Base-by-base conservation (phyloP, 257 asterid genomes). In the Leptodermis oblonga region DNA sequence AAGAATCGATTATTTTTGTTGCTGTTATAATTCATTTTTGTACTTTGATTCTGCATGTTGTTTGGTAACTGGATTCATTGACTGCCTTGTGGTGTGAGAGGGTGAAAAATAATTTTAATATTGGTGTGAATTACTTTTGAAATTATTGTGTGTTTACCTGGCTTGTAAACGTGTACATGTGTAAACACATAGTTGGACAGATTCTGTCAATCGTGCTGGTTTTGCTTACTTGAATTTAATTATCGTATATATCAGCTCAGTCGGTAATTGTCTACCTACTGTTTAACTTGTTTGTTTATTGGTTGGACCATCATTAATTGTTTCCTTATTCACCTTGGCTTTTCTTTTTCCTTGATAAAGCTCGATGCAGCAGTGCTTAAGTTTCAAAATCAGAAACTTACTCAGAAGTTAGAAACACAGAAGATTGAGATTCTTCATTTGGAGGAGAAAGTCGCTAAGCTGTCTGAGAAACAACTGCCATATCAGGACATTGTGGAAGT, bases 331-430 rank as follows among this genome's bases (percentile, higher is more conserved):
- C 17, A 23, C 43, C 25, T 30, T 31, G 53, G 62, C 22, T 15
- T 71, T 76, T 70, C 54, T 52, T 52, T 10, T 71, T 76, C 68
- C 39, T 46, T 76, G n/a, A 18, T 73, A 67, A 82, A 94, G 99
- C 93, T 94, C 26, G 97, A 94, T 70, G 87, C 92, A 3, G 89
- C 84, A 12, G 98, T 94, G 52, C 97, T 94, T 74, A 90, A 82
- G 73, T 92, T 89, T 80, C 99, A 94, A 83, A 94, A 94, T 82
- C 92, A 91, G 79, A 91, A 94, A 75, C 97, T 91, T 69, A 70
- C 74, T 34, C 98, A 89, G 86, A 94, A 94, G 85, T 74, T 94
- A 83, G 97, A 94, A 76, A 81, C 90, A 51, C 98, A 91, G 79
- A 94, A 89, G 77, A 81, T 85, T 53, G 99, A 91, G 86, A 82